Evolutionary conservation across 2,329 filamentous ascomycete genomes (phyloP), one percentile per base, ranked within the genome.

Genomic region (Penicillium olsonii): DNA sequence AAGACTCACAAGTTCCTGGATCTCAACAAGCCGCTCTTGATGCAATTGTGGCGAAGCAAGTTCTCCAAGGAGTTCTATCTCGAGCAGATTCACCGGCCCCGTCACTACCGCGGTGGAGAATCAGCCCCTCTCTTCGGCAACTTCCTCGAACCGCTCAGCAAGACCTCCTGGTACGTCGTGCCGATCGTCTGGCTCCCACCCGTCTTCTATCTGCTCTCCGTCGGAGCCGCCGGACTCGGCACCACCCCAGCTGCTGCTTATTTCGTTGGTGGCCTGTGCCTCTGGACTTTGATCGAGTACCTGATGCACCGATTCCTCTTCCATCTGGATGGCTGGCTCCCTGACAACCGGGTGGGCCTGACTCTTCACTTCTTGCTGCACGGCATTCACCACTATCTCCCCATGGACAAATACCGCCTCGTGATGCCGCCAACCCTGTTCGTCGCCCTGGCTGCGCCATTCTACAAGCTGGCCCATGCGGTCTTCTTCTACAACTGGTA

Each of bases 21-120:
- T 66, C 80, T 99, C 49, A 88, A 82, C 74, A 84, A 81, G 63
- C 92, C 94, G 6, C 80, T 99, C 47, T 80, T 99, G 47, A 79
- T 87, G 71, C 94, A 99, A 72, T 83, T 99, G 35, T 96, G 89
- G 87, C 81, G 77, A 57, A 88, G 92, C 39, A 88, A 87, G 24
- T 99, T 97, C 75, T 84, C 77, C 69, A 99, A 96, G 71, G 84
- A 90, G n/a, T 99, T 99, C 68, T 99, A 99, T 67, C 81, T 99
- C 19, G 87, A 96, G 61, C 94, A 99, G 71, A 89, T 99, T 44
- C 94, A 99, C 69, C 87, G 94, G 37, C 94, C 94, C 15, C 85
- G 94, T 51, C 92, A 99, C 71, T 99, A 97, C 80, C 95, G 86
- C 68, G 92, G 92, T 57, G 94, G 94, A 50, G 84, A 85, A 54